Evolutionary conservation across 176 grass and related monocot species (phyloP).

Genomic region (Zea mays): DNA sequence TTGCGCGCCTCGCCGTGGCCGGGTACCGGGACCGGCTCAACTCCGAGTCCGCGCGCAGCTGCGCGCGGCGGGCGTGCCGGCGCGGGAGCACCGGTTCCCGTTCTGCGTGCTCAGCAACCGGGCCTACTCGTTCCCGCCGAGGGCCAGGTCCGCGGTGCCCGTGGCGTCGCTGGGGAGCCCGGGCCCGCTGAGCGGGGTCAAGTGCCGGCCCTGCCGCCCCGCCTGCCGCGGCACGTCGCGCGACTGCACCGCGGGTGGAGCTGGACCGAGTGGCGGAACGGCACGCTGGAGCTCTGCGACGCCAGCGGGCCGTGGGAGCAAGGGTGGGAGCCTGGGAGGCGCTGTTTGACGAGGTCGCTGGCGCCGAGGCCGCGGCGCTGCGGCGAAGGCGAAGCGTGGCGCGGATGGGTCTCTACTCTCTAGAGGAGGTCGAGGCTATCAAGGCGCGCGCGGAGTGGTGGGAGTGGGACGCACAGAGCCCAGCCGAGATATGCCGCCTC

Average conservation of each 20-base stretch:
- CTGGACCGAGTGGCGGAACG: constrained; percentile 73
- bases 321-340: constrained; percentile 67
- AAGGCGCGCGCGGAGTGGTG: constrained; percentile 20
- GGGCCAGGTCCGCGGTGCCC: constrained; percentile 44
- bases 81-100: constrained; percentile 42
- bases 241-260: constrained; percentile 41
- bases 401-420: constrained; percentile 52
- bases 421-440: constrained; percentile 41
- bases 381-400: constrained; percentile 35
- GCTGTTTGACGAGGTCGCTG: constrained; percentile 52
- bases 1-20: constrained; percentile 38
- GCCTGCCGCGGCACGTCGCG: background rate
- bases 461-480: constrained; percentile 64
- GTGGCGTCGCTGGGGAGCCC: constrained; percentile 59
- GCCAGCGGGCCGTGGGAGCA: constrained; percentile 50
- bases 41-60: constrained; percentile 73
- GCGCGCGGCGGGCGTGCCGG: constrained; percentile 10
- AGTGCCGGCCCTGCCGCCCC: constrained; percentile 63
- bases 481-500: constrained; percentile 50
- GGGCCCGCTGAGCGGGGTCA: constrained; percentile 70
- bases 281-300: constrained; percentile 63
- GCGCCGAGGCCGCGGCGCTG: constrained; percentile 37
- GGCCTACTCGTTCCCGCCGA: constrained; percentile 56
- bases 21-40: constrained; percentile 52
- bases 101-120: constrained; percentile 74